Evolutionary conservation across 257 asterid species (phyloP).

Genomic region (Jacaranda mimosifolia): DNA sequence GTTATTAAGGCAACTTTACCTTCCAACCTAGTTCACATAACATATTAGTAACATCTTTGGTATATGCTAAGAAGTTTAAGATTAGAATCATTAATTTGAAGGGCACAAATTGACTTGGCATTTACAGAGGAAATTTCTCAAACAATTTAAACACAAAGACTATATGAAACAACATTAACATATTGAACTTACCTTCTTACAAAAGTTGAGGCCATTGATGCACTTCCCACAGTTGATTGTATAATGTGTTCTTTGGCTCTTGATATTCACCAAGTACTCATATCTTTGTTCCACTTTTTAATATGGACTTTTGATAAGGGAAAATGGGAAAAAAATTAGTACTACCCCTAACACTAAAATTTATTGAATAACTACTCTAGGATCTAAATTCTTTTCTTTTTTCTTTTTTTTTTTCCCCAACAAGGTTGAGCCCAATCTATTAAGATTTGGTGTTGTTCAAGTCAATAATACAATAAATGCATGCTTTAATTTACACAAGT

Average conservation of each 20-base stretch:
- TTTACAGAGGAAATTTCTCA: background rate
- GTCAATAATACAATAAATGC: too few relatives aligned
- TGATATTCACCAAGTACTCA: too few relatives aligned
- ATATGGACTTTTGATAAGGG: background rate
- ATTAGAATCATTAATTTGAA: background rate
- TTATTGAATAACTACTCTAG: too few relatives aligned
- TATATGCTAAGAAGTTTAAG: too few relatives aligned
- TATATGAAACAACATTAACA: background rate
- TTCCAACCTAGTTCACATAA: constrained; percentile 25
- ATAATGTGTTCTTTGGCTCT: background rate
- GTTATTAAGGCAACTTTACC: constrained; percentile 36
- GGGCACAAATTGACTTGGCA: background rate
- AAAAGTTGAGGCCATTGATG: constrained; percentile 11
- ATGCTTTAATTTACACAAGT: too few relatives aligned
- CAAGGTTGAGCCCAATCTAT: too few relatives aligned
- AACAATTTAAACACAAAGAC: background rate
- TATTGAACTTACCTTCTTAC: background rate
- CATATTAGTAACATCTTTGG: background rate
- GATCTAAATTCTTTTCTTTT: too few relatives aligned
- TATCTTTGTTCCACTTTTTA: too few relatives aligned
- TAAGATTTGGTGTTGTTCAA: too few relatives aligned
- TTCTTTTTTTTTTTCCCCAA: too few relatives aligned
- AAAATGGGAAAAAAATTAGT: too few relatives aligned
- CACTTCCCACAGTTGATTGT: background rate
- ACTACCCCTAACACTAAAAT: too few relatives aligned